Percentiles rank a stretch among this genome's conserved stretches.
Conservation (phyloP, 257 asterid genomes). For the Ajuga chamaepitys region DNA sequence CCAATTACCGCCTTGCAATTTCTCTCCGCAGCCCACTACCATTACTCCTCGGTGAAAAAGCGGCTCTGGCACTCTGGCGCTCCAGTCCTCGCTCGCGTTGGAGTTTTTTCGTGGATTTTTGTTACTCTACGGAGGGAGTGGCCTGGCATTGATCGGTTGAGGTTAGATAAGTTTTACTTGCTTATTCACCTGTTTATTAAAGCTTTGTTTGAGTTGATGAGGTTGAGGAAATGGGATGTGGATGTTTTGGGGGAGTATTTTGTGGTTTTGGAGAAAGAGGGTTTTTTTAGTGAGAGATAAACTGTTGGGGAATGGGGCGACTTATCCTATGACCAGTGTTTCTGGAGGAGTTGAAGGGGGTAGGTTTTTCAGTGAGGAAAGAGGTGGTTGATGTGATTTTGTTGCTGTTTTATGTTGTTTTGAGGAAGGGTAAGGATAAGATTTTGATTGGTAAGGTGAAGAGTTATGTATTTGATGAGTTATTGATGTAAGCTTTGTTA, state of each 20-base stretch:
- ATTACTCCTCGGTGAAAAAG: slow-evolving; percentile 46
- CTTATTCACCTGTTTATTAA: slow-evolving; percentile 61
- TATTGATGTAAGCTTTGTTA: no score
- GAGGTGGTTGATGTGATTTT: slow-evolving; percentile 56
- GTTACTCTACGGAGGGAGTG: slow-evolving; percentile 79
- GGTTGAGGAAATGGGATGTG: slow-evolving; percentile 55
- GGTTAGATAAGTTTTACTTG: slow-evolving; percentile 87
- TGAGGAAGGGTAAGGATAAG: slow-evolving; percentile 50
- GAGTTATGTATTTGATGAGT: slow-evolving; percentile 61
- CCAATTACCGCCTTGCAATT: no score
- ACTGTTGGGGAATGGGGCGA: slow-evolving; percentile 75
- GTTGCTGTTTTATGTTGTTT: slow-evolving; percentile 51
- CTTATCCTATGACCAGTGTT: slow-evolving; percentile 81
- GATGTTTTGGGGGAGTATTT: slow-evolving; percentile 39
- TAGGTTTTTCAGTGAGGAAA: slow-evolving; percentile 41
- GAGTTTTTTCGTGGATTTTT: slow-evolving; percentile 62
- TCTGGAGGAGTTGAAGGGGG: slow-evolving; percentile 70
- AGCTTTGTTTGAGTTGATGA: slow-evolving; percentile 51
- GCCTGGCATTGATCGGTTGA: slow-evolving; percentile 83
- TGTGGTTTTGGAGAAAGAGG: slow-evolving; percentile 49
- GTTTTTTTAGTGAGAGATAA: slow-evolving; percentile 63
- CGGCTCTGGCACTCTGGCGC: slow-evolving; percentile 39
- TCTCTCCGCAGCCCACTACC: slow-evolving; percentile 6
- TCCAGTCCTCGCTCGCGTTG: slow-evolving; percentile 47
- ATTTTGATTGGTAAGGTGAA: slow-evolving; percentile 76